A percentile compares a stretch with the other conserved stretches of the same genome.
phyloP scores from a whole-genome alignment of 257 asterid species.

The Rehmannia glutinosa region DNA sequence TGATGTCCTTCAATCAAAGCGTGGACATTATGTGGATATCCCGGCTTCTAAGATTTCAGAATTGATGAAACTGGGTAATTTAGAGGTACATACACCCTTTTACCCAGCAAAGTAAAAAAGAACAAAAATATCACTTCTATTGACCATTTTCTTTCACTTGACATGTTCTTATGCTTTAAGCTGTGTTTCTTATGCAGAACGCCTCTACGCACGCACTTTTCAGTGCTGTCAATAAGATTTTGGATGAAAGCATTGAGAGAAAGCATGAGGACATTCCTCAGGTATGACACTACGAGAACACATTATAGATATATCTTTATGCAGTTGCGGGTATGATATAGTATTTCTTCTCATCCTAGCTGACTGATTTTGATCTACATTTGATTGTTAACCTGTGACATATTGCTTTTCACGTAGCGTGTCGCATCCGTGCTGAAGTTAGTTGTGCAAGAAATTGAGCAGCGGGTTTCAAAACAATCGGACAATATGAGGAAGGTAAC shows the following conservation, averaged over 20 bases:
- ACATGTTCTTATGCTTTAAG: slow-evolving; percentile 26
- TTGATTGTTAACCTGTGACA: slow-evolving; percentile 19
- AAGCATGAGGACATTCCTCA: slow-evolving; percentile 70
- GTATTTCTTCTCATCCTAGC: neutral
- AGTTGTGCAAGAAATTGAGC: slow-evolving; percentile 86
- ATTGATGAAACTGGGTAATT: slow-evolving; percentile 59
- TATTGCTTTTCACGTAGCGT: slow-evolving; percentile 43
- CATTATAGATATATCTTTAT: slow-evolving; percentile 17
- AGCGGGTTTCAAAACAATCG: slow-evolving; percentile 58
- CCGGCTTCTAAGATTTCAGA: slow-evolving; percentile 67
- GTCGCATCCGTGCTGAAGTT: slow-evolving; percentile 79
- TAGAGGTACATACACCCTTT: slow-evolving; percentile 53
- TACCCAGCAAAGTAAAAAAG: neutral
- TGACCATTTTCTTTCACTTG: neutral
- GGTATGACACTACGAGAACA: slow-evolving; percentile 44
- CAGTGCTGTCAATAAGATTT: slow-evolving; percentile 48
- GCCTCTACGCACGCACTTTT: slow-evolving; percentile 74
- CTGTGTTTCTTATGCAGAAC: slow-evolving; percentile 45
- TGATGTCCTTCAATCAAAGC: slow-evolving; percentile 44
- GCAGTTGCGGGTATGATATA: neutral
- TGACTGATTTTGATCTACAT: slow-evolving; percentile 9
- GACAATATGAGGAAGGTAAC: slow-evolving; percentile 72
- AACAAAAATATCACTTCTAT: neutral
- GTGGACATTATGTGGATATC: slow-evolving; percentile 44
- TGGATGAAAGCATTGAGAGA: slow-evolving; percentile 78